A percentile compares a stretch with the other conserved stretches of the same genome.
These are phyloP conservation scores for Kwoniella dendrophila DNA, from an alignment of 768 basidiomycete genomes.

Conservation along the genomic window DNA sequence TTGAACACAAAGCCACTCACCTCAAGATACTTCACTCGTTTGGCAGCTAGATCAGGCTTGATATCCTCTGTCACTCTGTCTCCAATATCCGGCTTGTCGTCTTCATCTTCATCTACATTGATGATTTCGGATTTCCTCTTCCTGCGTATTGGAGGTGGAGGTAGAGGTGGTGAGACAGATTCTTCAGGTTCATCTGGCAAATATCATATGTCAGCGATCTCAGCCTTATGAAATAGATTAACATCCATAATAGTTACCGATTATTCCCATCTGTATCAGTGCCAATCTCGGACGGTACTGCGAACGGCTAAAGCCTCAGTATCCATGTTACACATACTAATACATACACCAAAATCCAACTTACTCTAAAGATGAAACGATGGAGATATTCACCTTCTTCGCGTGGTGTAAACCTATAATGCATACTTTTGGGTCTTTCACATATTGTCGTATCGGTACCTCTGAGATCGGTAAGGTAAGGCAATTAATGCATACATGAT, in stretches of 20 bases:
- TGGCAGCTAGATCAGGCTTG: background rate
- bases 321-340: background rate
- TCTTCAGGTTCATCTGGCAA: background rate
- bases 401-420: background rate
- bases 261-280: background rate
- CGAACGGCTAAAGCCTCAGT: background rate
- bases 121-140: background rate
- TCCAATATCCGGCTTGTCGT: too few relatives aligned
- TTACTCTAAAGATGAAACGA: conserved; percentile 6
- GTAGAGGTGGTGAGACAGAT: background rate
- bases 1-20: conserved; percentile 6
- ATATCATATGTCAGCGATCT: background rate
- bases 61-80: background rate
- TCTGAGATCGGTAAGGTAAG: too few relatives aligned
- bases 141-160: background rate
- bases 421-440: background rate
- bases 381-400: background rate
- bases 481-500: too few relatives aligned
- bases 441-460: background rate
- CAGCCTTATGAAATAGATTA: background rate
- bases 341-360: background rate
- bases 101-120: background rate
- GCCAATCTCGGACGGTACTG: conserved; percentile 1
- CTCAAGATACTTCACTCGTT: conserved; percentile 11
- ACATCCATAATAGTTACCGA: background rate